Base-by-base conservation (phyloP, 768 basidiomycete genomes). In the Phaffia australis region DNA sequence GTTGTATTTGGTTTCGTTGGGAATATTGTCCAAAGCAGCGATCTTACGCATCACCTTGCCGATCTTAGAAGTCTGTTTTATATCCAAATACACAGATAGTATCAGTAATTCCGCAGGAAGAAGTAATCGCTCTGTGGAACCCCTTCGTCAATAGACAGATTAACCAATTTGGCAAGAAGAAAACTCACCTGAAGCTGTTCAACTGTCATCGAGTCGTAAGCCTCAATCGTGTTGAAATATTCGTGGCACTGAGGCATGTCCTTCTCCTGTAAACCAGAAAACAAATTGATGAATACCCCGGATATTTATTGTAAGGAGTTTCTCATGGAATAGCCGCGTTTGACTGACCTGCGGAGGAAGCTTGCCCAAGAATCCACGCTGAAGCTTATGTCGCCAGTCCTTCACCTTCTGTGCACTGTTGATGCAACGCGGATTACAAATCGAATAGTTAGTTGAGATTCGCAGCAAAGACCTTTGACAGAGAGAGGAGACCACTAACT, bases 11-110 rank as follows among this genome's bases (percentile, higher is more conserved):
- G 83, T 81, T 69, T 83, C 80, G 49, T 79, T 79, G 5, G 88
- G 87, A 23, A 89, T 82, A 52, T 19, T 16, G 55, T 58, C 69
- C 9, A 87, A 80, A 8, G 81, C 79, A 30, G 84, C 79, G 71
- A 92, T 87, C 76, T 89, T 87, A 71, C 88, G 87, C 87, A 92
- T 88, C 46, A 92, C 88, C 79, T 87, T 86, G 76, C 83, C 84
- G 70, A 88, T 86, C 76, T 88, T 88, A 59, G 88, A 89, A 77
- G 84, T 85, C 84, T 88, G 74, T 25, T 21, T 7, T 27, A 32
- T 42, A 5, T 42, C n/a, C 66, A 52, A 25, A 7, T 29, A 35
- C 23, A 57, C 7, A 8, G 35, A 23, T 5, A 48, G 35, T 49
- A 23, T 56, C 23, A 29, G 30, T 32, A 19, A 19, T 9, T 18